Conservation (phyloP, 371 early-diverging fungal genomes). For the Paramicrosporidium saccamoebae region DNA sequence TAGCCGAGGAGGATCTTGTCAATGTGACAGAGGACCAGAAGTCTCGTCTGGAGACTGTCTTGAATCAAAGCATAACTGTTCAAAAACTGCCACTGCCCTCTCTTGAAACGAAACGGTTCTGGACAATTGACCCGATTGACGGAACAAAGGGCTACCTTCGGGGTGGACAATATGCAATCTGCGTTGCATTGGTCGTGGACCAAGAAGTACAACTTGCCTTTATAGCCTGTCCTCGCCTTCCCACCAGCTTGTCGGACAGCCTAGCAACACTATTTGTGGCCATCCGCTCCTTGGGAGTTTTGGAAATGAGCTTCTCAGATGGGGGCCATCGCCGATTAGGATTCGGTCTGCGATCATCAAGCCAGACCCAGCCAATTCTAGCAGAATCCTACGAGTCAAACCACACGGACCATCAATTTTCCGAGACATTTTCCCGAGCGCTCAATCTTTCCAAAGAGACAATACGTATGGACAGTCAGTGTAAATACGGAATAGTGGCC, state of each 20-base stretch:
- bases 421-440: slow-evolving; percentile 23
- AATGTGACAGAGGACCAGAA: no score
- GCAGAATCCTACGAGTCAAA: slow-evolving; percentile 2
- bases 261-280: slow-evolving; percentile 10
- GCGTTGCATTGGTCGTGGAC: slow-evolving; percentile 60
- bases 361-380: no score
- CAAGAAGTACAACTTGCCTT: slow-evolving; percentile 64
- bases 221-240: slow-evolving; percentile 77
- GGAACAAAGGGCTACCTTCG: slow-evolving; percentile 78
- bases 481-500: slow-evolving; percentile 57
- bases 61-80: no score
- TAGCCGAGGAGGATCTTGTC: no score
- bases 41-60: no score
- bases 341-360: slow-evolving; percentile 1
- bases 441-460: slow-evolving; percentile 32
- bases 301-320: slow-evolving; percentile 75
- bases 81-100: no score
- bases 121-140: slow-evolving; percentile 90
- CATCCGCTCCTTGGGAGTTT: slow-evolving; percentile 39
- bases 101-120: no score
- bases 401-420: no score
- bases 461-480: slow-evolving; percentile 76
- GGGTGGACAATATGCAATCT: slow-evolving; percentile 86
- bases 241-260: slow-evolving; percentile 3
- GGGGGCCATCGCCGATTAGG: slow-evolving; percentile 6